Evolutionary conservation across 495 filamentous ascomycete species (phyloP).

Genomic region (Cenococcum geophilum): DNA sequence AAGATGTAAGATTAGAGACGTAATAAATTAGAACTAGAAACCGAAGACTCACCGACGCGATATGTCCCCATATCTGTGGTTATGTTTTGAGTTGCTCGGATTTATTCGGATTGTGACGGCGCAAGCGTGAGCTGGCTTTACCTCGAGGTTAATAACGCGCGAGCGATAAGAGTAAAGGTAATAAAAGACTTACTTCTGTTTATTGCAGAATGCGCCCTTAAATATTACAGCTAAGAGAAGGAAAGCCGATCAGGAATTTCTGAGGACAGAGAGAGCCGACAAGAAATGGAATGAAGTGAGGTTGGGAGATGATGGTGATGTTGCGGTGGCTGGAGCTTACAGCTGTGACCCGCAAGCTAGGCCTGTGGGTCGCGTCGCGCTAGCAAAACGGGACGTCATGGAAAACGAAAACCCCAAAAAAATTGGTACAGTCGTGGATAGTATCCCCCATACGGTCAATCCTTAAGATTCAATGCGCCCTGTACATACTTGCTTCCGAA

Average conservation of each 20-base stretch:
- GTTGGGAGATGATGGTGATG: background rate
- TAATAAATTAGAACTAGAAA: background rate
- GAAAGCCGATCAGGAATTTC: background rate
- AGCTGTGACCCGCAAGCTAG: slow-evolving; percentile 3
- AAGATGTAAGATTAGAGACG: background rate
- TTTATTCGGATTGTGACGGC: background rate
- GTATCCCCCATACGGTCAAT: background rate
- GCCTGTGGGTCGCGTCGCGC: slow-evolving; percentile 11
- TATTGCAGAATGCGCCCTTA: background rate
- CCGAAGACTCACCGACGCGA: slow-evolving; percentile 25
- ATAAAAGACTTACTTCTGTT: background rate
- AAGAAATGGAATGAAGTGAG: background rate
- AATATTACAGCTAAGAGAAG: background rate
- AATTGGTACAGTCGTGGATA: background rate
- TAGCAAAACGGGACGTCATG: slow-evolving; percentile 21
- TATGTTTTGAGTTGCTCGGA: background rate
- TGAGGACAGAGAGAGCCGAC: background rate
- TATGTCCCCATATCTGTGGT: slow-evolving; percentile 15
- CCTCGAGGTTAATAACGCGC: too few relatives aligned
- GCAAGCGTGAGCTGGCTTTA: background rate
- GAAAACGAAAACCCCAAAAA: slow-evolving; percentile 10
- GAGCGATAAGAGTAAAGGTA: background rate
- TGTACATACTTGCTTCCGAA: slow-evolving; percentile 24
- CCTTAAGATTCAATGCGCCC: slow-evolving; percentile 20
- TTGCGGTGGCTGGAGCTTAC: background rate